Conservation (phyloP, 345 rosid genomes). For the Melaleuca alternifolia region DNA sequence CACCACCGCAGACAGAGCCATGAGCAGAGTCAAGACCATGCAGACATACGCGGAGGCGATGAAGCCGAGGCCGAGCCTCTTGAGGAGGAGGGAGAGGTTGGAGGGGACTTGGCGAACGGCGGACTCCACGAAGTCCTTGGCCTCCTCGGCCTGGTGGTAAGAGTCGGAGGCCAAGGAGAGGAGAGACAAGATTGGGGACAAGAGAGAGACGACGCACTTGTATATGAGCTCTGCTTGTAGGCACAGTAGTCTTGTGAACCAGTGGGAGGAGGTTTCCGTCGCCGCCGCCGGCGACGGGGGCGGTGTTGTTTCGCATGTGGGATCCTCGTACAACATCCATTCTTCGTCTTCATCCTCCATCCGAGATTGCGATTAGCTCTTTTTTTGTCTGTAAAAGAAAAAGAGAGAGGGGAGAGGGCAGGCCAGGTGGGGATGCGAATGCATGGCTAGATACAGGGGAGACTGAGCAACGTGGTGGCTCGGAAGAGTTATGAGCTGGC, state of each 20-base stretch:
- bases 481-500: neutral
- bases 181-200: slow-evolving; percentile 31
- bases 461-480: neutral
- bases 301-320: neutral
- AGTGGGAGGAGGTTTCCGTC: neutral
- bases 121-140: slow-evolving; percentile 14
- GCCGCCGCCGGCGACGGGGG: no score
- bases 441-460: neutral
- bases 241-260: slow-evolving; percentile 22
- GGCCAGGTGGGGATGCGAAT: neutral
- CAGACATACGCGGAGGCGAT: slow-evolving; percentile 46
- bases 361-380: neutral
- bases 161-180: slow-evolving; percentile 24
- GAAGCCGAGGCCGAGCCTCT: slow-evolving; percentile 39
- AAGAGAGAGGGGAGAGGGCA: neutral
- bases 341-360: neutral
- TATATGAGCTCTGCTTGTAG: slow-evolving; percentile 49
- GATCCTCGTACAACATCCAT: neutral
- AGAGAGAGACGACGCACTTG: slow-evolving; percentile 28
- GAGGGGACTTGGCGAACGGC: slow-evolving; percentile 25
- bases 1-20: slow-evolving; percentile 32
- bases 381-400: neutral
- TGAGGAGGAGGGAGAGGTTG: slow-evolving; percentile 4
- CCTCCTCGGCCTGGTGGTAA: slow-evolving; percentile 40
- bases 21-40: slow-evolving; percentile 25